A percentile compares a stretch with the other conserved stretches of the same genome.
phyloP scores from a whole-genome alignment of 202 grass and related monocot genomes.

The Hordeum pubiflorum region DNA sequence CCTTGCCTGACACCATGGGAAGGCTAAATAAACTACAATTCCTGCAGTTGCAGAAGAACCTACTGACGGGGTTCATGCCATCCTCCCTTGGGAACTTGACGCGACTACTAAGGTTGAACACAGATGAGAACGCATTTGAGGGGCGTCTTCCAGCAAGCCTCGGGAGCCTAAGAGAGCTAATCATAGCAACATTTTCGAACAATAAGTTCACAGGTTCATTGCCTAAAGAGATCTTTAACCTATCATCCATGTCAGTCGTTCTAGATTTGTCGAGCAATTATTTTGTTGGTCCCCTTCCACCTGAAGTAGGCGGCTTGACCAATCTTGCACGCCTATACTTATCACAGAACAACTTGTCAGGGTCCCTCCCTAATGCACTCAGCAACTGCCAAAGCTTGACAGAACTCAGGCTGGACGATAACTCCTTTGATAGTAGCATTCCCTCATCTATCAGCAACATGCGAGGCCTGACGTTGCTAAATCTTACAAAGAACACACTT shows the following conservation, averaged over 20 bases:
- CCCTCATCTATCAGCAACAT: slow-evolving; percentile 10
- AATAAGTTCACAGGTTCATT: slow-evolving; percentile 20
- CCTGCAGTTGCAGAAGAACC: not conserved
- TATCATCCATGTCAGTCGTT: not conserved
- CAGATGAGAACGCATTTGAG: not conserved
- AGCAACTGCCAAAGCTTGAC: not conserved
- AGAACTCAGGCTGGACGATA: not conserved
- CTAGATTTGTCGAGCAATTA: not conserved
- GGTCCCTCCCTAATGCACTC: not conserved
- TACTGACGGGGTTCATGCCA: slow-evolving; percentile 12
- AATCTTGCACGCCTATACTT: not conserved
- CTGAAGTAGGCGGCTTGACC: not conserved
- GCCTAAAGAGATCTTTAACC: slow-evolving; percentile 4
- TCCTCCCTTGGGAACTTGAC: slow-evolving; percentile 27
- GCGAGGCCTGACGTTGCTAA: not conserved
- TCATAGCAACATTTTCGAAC: not conserved
- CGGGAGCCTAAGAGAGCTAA: not conserved
- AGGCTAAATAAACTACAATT: not conserved
- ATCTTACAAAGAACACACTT: slow-evolving; percentile 17
- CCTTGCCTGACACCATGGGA: not conserved
- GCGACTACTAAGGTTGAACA: not conserved
- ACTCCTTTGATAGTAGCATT: slow-evolving; percentile 7
- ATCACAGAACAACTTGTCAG: slow-evolving; percentile 14
- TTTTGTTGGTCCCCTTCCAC: slow-evolving; percentile 2
- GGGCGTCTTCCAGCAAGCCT: slow-evolving; percentile 21